A percentile compares a stretch with the other conserved stretches of the same genome.
These are phyloP conservation scores for Kwoniella sp. DNA, from an alignment of 768 basidiomycete species.

Conservation along the genomic window DNA sequence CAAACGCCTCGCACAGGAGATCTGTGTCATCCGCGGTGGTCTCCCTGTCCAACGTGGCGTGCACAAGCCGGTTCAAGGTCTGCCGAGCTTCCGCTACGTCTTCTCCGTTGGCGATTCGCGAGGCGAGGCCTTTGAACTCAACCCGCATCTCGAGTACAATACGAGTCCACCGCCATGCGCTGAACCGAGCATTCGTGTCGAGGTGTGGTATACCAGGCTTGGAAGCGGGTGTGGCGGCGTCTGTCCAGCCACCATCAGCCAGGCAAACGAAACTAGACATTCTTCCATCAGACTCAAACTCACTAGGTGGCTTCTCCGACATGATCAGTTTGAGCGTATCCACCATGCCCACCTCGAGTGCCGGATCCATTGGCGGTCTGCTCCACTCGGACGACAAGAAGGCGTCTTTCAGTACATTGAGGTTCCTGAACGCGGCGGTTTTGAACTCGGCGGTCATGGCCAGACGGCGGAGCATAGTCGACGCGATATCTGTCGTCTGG, in stretches of 20 bases:
- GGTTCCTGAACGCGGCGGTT: conserved; percentile 41
- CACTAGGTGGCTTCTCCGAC: conserved; percentile 28
- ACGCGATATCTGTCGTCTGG: conserved; percentile 10
- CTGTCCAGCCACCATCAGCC: not conserved
- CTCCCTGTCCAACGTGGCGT: conserved; percentile 29
- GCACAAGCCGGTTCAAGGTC: conserved; percentile 26
- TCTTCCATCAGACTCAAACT: conserved; percentile 2
- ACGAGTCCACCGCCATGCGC: conserved; percentile 44
- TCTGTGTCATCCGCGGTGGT: conserved; percentile 38
- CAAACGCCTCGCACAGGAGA: conserved; percentile 40
- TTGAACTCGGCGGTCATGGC: conserved; percentile 40
- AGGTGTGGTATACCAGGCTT: conserved; percentile 11
- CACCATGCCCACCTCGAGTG: conserved; percentile 40
- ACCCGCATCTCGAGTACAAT: conserved; percentile 45
- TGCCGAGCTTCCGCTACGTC: conserved; percentile 28
- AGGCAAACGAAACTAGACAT: too few relatives aligned
- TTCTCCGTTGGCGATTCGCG: conserved; percentile 23
- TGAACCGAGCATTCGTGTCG: conserved; percentile 25
- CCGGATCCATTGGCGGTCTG: conserved; percentile 15
- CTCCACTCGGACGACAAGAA: conserved; percentile 41
- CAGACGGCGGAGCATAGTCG: conserved; percentile 16
- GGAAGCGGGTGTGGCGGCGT: conserved; percentile 1
- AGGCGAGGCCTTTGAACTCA: conserved; percentile 42
- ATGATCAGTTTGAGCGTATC: conserved; percentile 42
- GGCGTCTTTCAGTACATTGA: conserved; percentile 42